Percentiles rank a stretch among this genome's conserved stretches.
These are phyloP conservation scores for Colletotrichum tabaci DNA, from an alignment of 2,329 filamentous ascomycete genomes.

Conservation along the genomic window DNA sequence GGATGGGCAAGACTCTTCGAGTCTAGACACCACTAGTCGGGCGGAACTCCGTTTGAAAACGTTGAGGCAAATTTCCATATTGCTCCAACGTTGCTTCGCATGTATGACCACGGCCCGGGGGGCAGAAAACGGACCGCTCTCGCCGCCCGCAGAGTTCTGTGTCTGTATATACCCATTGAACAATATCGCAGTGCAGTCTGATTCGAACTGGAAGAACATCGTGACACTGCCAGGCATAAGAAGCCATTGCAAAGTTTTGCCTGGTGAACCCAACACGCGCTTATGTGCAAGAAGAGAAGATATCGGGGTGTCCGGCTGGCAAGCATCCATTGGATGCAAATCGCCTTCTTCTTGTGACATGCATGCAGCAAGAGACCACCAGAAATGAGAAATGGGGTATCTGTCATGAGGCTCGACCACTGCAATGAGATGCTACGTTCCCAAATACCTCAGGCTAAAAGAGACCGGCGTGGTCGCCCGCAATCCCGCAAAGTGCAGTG, in stretches of 20 bases:
- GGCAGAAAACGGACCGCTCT: background rate
- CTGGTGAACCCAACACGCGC: background rate
- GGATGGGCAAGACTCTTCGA: background rate
- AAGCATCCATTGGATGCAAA: slow-evolving; percentile 8
- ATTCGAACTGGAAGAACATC: background rate
- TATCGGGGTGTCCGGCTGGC: background rate
- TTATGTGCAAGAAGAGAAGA: background rate
- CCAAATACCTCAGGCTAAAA: background rate
- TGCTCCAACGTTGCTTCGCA: background rate
- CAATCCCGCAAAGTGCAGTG: slow-evolving; percentile 8
- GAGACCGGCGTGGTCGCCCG: slow-evolving; percentile 14
- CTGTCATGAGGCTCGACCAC: background rate
- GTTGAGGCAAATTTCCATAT: background rate
- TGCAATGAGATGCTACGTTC: background rate
- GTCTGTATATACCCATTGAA: background rate
- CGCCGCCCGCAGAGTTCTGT: background rate
- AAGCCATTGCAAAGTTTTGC: background rate
- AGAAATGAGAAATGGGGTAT: background rate
- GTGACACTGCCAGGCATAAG: background rate
- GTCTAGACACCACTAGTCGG: slow-evolving; percentile 6
- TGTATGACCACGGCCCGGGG: background rate
- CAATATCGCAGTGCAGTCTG: no score
- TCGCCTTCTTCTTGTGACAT: slow-evolving; percentile 6
- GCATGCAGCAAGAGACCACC: background rate
- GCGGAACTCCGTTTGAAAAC: slow-evolving; percentile 31